Base-by-base conservation (phyloP, 2,329 filamentous ascomycete genomes). In the Cordyceps cicadae region DNA sequence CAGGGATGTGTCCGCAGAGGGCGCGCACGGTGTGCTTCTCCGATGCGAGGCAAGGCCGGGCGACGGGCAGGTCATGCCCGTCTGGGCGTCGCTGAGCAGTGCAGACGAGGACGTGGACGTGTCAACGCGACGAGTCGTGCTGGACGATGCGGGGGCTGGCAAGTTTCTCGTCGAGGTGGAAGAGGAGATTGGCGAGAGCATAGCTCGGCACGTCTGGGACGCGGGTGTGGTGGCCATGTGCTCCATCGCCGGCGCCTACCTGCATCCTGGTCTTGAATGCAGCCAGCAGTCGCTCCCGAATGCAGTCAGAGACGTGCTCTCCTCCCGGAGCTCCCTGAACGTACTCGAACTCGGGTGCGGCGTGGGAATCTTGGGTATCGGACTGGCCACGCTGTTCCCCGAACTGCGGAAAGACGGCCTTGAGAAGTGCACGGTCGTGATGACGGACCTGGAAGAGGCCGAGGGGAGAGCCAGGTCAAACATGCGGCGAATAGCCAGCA, bases 141-240 rank as follows among this genome's bases (percentile, higher is more conserved):
- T 73, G 39, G 68, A 66, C 6, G 67, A 66, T 1, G 67, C 65
- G 1, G 63, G 62, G 1, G 34, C 64, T 1, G 66, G 66, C 9
- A 63, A 64, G 17, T 51, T 68, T 0, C 65, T 64, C 11, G 63
- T 82, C 8, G 72, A 77, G 32, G 70, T 84, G 5, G 78, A 81
- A 58, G 83, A 85, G 62, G 81, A 84, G 57, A 77, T 85, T 11
- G 82, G 81, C 15, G 81, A 85, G 70, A 84, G 81, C 66, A 84
- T 85, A 59, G 81, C 82, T 0, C 77, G 82, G 3, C 82, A 85
- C 62, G 74, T 85, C 6, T 85, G 82, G 82, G 82, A 85, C 57
- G 81, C 77, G 1, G 82, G 82, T 0, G 71, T 84, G 11, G 72
- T 80, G 6, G 76, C 78, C 1, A 65, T 74, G 19, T 71, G 71